These are phyloP conservation scores for Chenopodium suecicum DNA, from an alignment of 148 eudicot species.

Conservation along the genomic window DNA sequence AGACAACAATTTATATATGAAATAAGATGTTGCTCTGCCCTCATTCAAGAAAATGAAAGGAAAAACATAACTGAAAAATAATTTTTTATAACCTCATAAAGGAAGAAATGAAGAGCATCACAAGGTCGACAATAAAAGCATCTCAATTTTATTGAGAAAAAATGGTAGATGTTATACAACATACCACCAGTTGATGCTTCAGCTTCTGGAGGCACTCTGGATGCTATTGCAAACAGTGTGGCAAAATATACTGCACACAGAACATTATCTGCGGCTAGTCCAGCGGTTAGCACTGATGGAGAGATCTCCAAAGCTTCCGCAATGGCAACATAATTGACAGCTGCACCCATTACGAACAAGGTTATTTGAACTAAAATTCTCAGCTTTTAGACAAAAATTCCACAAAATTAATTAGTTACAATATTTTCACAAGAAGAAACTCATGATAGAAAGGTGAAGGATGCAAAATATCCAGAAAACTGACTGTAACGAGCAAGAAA, in stretches of 20 bases:
- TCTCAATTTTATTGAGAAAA: no score
- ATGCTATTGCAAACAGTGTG: constrained; percentile 71
- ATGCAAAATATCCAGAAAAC: background rate
- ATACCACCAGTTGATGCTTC: constrained; percentile 51
- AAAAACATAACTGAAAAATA: no score
- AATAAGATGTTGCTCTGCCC: background rate
- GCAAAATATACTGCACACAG: constrained; percentile 84
- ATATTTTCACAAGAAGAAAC: background rate
- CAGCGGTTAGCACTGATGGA: constrained; percentile 88
- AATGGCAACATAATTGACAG: constrained; percentile 89
- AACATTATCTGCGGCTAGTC: constrained; percentile 96
- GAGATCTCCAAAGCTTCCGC: constrained; percentile 74
- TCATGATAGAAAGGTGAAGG: background rate
- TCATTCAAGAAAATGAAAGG: no score
- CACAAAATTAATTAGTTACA: no score
- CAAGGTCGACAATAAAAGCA: background rate
- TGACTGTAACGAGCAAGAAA: background rate
- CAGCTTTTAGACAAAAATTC: background rate
- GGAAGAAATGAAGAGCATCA: background rate
- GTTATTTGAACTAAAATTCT: constrained; percentile 21
- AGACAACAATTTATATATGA: background rate
- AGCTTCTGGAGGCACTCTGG: constrained; percentile 75
- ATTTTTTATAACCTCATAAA: background rate
- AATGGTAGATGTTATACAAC: constrained; percentile 7
- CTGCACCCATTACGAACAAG: constrained; percentile 43